A percentile compares a stretch with the other conserved stretches of the same genome.
Conservation (phyloP, 23 red algal species). For the Gracilaria vermiculophylla region DNA sequence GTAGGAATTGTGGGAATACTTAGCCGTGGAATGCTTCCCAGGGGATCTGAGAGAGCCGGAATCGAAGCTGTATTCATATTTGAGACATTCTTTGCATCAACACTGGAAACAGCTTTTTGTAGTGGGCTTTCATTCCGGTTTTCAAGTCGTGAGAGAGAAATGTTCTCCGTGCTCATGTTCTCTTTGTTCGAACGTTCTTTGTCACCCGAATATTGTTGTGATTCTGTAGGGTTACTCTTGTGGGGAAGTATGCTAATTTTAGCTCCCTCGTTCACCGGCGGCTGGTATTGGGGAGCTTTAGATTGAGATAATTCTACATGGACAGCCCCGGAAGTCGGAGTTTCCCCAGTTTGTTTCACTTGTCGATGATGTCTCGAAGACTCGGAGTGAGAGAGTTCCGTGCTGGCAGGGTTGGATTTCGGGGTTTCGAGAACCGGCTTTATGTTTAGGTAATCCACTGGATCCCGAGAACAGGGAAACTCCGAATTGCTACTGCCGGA, state of each 20-base stretch:
- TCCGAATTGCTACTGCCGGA: too few relatives aligned
- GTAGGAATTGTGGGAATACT: neutral
- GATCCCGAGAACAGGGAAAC: too few relatives aligned
- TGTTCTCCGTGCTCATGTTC: neutral
- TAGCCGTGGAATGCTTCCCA: neutral
- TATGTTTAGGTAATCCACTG: too few relatives aligned
- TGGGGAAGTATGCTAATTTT: neutral
- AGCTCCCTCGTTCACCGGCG: neutral
- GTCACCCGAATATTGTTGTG: neutral
- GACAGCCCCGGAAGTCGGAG: neutral
- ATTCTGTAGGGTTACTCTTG: neutral
- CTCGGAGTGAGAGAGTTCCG: neutral
- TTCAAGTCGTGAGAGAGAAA: neutral
- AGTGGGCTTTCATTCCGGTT: neutral
- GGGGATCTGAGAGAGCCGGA: neutral
- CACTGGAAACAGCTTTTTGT: neutral
- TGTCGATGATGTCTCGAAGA: neutral
- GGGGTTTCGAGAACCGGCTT: neutral
- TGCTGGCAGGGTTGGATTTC: neutral
- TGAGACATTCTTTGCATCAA: neutral
- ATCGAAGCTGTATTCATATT: neutral
- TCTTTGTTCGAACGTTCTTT: neutral
- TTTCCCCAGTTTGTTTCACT: neutral
- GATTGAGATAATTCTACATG: neutral
- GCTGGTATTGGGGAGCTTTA: neutral